These are phyloP conservation scores for Barnettozyma populi DNA, from an alignment of 805 yeast species.

Conservation along the genomic window DNA sequence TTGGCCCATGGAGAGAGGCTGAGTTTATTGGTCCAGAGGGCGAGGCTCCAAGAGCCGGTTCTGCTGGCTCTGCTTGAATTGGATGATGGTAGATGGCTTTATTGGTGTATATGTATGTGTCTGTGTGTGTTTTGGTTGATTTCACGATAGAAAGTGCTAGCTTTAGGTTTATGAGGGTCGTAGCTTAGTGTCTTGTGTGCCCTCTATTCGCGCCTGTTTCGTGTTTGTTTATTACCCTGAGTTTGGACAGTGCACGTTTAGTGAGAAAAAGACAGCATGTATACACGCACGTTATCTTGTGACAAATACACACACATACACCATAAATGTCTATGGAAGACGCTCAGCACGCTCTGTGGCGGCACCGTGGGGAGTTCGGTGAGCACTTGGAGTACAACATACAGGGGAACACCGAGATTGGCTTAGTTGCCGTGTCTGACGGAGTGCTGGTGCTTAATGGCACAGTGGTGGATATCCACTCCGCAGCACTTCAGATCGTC, in stretches of 20 bases:
- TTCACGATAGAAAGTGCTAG: background rate
- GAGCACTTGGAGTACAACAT: constrained; percentile 14
- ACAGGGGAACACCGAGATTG: constrained; percentile 1
- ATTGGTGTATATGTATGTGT: background rate
- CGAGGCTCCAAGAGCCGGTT: constrained; percentile 67
- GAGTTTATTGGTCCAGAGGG: constrained; percentile 92
- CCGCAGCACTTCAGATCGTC: background rate
- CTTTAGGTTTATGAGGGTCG: too few relatives aligned
- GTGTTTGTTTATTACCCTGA: background rate
- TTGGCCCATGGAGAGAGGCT: constrained; percentile 97
- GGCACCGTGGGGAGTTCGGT: constrained; percentile 13
- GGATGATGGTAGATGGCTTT: background rate
- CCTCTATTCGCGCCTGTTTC: background rate
- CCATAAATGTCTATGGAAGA: background rate
- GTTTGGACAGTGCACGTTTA: background rate
- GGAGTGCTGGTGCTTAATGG: background rate
- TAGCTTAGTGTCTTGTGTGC: background rate
- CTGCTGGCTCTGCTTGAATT: background rate
- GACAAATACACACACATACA: background rate
- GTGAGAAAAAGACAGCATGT: background rate
- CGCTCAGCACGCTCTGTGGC: constrained; percentile 2
- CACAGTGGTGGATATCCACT: background rate
- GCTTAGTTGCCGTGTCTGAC: constrained; percentile 2
- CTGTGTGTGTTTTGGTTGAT: background rate
- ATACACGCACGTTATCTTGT: too few relatives aligned